These are phyloP conservation scores for Scedosporium minutisporum DNA, from an alignment of 2,329 filamentous ascomycete genomes.

Conservation along the genomic window DNA sequence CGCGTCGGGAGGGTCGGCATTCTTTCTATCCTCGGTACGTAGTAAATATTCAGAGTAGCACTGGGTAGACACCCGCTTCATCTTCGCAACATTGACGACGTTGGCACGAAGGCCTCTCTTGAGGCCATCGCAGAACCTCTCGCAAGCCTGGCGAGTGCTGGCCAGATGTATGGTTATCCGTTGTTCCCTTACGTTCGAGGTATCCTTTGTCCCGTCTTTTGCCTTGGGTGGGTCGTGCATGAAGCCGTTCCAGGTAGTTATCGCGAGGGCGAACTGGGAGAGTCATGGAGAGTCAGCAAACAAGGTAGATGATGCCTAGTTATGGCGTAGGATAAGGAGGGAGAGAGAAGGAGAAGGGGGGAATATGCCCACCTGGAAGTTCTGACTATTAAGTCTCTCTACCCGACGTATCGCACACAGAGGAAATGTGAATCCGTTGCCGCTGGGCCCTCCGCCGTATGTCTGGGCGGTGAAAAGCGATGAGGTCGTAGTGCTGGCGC, in stretches of 20 bases:
- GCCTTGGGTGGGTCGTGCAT: conserved; percentile 43
- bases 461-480: conserved; percentile 86
- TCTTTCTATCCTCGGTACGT: conserved; percentile 52
- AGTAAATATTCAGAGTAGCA: conserved; percentile 87
- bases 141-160: conserved; percentile 78
- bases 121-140: conserved; percentile 90
- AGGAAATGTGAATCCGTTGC: conserved; percentile 92
- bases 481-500: conserved; percentile 69
- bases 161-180: conserved; percentile 87
- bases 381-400: conserved; percentile 86
- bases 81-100: conserved; percentile 77
- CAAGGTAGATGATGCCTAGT: too few relatives aligned
- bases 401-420: conserved; percentile 86
- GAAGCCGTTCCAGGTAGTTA: conserved; percentile 88
- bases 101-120: conserved; percentile 82
- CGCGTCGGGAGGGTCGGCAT: conserved; percentile 69
- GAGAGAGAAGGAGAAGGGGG: background rate
- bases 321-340: background rate
- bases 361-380: conserved; percentile 49
- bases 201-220: conserved; percentile 30
- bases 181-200: conserved; percentile 51
- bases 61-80: conserved; percentile 69
- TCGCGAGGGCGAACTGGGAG: conserved; percentile 70
- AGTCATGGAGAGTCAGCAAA: background rate
- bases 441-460: conserved; percentile 81